These are phyloP conservation scores for Xylaria acuta DNA, from an alignment of 495 filamentous ascomycete genomes.

Conservation along the genomic window DNA sequence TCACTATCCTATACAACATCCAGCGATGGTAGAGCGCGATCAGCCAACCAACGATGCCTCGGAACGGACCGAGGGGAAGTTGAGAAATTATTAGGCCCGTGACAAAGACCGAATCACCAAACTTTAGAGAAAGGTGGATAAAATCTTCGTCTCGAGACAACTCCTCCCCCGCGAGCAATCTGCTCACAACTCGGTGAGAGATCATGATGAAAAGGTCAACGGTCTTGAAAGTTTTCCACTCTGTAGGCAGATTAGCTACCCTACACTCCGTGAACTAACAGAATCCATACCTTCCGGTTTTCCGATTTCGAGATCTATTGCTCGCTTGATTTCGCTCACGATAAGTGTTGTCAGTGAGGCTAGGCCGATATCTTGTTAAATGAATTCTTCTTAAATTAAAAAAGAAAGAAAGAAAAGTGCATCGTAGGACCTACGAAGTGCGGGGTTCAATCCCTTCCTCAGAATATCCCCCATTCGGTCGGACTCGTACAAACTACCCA, in stretches of 20 bases:
- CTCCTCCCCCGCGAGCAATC: not conserved
- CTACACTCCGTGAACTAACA: not conserved
- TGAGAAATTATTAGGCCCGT: not conserved
- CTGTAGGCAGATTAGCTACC: not conserved
- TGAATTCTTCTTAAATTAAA: not conserved
- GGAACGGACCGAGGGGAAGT: not conserved
- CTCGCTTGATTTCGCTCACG: not conserved
- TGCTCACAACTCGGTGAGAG: not conserved
- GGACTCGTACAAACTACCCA: not conserved
- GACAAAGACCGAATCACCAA: constrained; percentile 1
- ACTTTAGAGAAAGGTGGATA: not conserved
- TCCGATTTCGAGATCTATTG: not conserved
- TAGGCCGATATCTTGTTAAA: not conserved
- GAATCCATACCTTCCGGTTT: not conserved
- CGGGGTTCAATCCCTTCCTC: not conserved
- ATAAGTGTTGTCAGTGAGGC: not conserved
- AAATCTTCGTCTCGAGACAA: not conserved
- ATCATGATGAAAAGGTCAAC: not conserved
- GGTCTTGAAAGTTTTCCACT: not conserved
- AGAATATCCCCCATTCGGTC: not conserved
- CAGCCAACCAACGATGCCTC: not conserved
- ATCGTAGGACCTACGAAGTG: not conserved
- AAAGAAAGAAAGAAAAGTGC: too few species aligned
- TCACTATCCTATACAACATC: not conserved
- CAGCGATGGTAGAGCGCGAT: not conserved